A percentile compares a stretch with the other conserved stretches of the same genome.
Conservation (phyloP, 2,329 filamentous ascomycete species). For the Emergomyces orientalis region DNA sequence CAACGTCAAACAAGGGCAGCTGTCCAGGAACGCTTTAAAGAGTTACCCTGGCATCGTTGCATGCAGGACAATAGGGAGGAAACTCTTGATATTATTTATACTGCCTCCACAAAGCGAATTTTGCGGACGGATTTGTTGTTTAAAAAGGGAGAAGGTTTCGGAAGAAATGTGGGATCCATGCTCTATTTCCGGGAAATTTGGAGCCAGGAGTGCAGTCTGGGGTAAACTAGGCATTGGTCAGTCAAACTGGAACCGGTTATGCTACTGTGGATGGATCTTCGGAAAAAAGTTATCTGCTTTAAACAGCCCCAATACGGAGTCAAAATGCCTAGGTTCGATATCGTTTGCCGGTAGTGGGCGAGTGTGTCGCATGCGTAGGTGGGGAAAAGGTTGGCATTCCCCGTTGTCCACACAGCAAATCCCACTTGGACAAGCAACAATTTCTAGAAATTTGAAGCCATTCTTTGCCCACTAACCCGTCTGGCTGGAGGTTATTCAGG, state of each 20-base stretch:
- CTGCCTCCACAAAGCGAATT: background rate
- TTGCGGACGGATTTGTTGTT: background rate
- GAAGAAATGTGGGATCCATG: slow-evolving; percentile 1
- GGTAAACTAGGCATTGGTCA: background rate
- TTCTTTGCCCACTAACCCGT: background rate
- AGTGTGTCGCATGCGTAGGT: background rate
- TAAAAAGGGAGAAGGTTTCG: background rate
- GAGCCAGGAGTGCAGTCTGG: background rate
- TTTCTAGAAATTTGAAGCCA: background rate
- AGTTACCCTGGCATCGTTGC: background rate
- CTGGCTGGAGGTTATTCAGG: background rate
- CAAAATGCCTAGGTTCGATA: background rate
- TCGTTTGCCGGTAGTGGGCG: background rate
- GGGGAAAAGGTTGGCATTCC: background rate
- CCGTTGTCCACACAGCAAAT: background rate
- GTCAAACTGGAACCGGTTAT: background rate
- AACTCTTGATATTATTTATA: background rate
- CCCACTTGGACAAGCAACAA: background rate
- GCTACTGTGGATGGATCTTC: background rate
- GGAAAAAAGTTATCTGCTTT: too few species aligned
- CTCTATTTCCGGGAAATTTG: slow-evolving; percentile 1
- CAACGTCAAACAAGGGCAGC: background rate
- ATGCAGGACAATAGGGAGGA: background rate
- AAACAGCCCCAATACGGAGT: background rate
- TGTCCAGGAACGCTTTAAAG: background rate